These are phyloP conservation scores for Barnettozyma vustinii DNA, from an alignment of 805 yeast genomes.

Conservation along the genomic window DNA sequence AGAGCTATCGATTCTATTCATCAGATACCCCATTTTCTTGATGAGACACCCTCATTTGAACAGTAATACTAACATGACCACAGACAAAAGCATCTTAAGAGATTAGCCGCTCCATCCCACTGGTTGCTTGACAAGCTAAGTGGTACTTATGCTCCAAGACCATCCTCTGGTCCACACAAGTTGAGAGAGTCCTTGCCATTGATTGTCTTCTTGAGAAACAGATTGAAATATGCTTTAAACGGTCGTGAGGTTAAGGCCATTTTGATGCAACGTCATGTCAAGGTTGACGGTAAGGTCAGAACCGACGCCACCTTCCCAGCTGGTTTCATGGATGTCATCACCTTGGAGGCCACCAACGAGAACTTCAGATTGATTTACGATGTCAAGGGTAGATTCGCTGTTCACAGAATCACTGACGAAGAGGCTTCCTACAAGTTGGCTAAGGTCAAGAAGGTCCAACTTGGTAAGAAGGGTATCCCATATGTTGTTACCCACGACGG, in stretches of 20 bases:
- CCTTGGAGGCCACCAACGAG: conserved; percentile 97
- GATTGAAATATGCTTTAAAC: conserved; percentile 97
- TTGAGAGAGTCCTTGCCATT: conserved; percentile 97
- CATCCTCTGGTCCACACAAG: conserved; percentile 99
- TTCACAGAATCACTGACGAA: conserved; percentile 98
- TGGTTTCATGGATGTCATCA: conserved; percentile 98
- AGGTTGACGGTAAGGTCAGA: conserved; percentile 99
- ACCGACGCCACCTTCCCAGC: conserved; percentile 98
- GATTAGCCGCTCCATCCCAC: conserved; percentile 99
- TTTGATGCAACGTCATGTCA: conserved; percentile 96
- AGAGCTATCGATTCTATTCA: neutral
- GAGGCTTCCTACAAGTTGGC: conserved; percentile 98
- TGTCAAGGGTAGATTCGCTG: conserved; percentile 98
- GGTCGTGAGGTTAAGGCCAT: conserved; percentile 99
- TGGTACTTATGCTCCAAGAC: conserved; percentile 99
- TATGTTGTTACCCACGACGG: conserved; percentile 99
- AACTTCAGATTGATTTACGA: conserved; percentile 99
- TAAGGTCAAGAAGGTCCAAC: conserved; percentile 96
- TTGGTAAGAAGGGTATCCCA: conserved; percentile 98
- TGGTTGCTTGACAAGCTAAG: conserved; percentile 99
- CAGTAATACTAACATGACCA: conserved; percentile 9
- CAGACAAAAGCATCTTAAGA: conserved; percentile 97
- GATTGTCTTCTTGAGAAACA: conserved; percentile 95
- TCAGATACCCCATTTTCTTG: neutral
- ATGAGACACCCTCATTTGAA: neutral